Evolutionary conservation across 2,329 filamentous ascomycete species (phyloP).

Genomic region (Pseudocercospora eumusae): DNA sequence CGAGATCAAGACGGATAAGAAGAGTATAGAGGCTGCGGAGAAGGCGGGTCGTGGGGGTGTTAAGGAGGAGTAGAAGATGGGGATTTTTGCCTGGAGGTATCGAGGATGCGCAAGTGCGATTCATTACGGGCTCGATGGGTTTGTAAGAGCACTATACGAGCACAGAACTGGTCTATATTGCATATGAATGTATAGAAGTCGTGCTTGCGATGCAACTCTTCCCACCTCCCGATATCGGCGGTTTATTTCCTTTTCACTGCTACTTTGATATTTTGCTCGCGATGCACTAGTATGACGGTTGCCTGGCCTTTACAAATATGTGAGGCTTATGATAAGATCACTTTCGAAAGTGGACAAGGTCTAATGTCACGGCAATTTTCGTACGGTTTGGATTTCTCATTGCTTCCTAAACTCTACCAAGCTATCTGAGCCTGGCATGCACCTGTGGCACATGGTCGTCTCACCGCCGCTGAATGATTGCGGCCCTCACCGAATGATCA

Average conservation of each 20-base stretch:
- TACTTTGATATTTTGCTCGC: background rate
- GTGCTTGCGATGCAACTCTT: background rate
- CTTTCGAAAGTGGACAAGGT: background rate
- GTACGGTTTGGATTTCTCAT: background rate
- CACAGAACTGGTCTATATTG: background rate
- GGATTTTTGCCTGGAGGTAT: background rate
- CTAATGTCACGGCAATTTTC: background rate
- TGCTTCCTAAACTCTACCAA: constrained; percentile 12
- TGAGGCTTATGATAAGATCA: background rate
- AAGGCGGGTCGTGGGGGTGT: constrained; percentile 52
- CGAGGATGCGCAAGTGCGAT: background rate
- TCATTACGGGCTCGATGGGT: background rate
- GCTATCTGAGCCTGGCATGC: constrained; percentile 10
- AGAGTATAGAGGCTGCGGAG: constrained; percentile 57
- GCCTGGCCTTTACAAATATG: background rate
- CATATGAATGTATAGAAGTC: background rate
- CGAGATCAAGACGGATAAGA: constrained; percentile 79
- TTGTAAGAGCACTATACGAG: background rate
- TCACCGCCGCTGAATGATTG: background rate
- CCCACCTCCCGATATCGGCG: background rate
- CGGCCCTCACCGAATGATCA: constrained; percentile 55
- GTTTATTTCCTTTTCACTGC: background rate
- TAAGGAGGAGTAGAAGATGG: constrained; percentile 52
- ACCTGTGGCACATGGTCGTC: background rate
- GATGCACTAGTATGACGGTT: background rate